A percentile compares a stretch with the other conserved stretches of the same genome.
Conservation (phyloP, 306 rosid genomes). For the Malus sylvestris region DNA sequence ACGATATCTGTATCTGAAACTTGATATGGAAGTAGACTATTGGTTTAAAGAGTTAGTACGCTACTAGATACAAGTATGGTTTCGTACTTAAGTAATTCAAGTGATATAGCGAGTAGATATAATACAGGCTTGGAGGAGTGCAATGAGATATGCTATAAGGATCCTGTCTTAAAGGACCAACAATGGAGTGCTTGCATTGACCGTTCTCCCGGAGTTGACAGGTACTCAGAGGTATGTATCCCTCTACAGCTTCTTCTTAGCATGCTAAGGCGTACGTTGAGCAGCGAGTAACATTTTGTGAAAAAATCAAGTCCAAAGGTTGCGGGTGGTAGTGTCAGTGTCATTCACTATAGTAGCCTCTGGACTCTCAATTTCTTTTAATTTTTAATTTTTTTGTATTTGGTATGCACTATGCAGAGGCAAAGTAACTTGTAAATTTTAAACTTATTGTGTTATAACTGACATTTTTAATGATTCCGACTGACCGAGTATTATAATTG, state of each 20-base stretch:
- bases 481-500: neutral
- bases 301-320: neutral
- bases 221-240: conserved; percentile 59
- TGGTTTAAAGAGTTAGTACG: neutral
- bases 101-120: conserved; percentile 4
- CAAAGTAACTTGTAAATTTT: too few species aligned
- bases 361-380: neutral
- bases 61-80: neutral
- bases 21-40: neutral
- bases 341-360: neutral
- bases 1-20: neutral
- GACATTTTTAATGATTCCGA: neutral
- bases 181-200: conserved; percentile 94
- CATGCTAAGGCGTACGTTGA: neutral
- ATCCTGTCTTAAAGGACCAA: conserved; percentile 83
- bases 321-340: neutral
- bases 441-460: too few species aligned
- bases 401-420: neutral
- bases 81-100: neutral
- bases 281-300: neutral
- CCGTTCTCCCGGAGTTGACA: conserved; percentile 82
- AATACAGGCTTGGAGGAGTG: conserved; percentile 68
- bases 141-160: conserved; percentile 77
- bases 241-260: neutral
- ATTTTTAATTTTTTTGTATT: neutral